Conservation (phyloP, 2,329 filamentous ascomycete species). For the Ophiostoma sp. region DNA sequence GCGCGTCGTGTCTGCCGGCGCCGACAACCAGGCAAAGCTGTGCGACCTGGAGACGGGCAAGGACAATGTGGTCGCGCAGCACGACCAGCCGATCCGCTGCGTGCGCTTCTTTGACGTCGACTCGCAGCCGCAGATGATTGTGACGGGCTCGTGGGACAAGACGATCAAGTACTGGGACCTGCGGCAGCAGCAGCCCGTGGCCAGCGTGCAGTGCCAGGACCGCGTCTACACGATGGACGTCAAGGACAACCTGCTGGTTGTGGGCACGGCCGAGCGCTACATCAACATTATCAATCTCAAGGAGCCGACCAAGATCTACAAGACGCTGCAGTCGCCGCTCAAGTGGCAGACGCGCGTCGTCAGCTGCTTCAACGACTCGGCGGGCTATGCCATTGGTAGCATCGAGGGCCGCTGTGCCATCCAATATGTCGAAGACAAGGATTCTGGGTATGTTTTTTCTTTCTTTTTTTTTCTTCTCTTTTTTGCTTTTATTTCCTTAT, state of each 20-base stretch:
- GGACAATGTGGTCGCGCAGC: constrained; percentile 69
- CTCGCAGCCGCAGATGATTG: constrained; percentile 66
- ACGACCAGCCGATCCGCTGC: constrained; percentile 75
- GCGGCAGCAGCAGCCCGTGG: constrained; percentile 59
- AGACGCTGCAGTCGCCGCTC: constrained; percentile 88
- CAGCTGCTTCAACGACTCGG: constrained; percentile 87
- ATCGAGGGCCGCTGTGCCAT: constrained; percentile 97
- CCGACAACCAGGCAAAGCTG: constrained; percentile 85
- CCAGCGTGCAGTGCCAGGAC: constrained; percentile 63
- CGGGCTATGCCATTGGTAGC: constrained; percentile 89
- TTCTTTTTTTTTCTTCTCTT: neutral
- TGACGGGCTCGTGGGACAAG: constrained; percentile 91
- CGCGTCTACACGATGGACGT: constrained; percentile 90
- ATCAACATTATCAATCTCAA: constrained; percentile 92
- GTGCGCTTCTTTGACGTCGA: constrained; percentile 71
- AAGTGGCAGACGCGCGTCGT: constrained; percentile 98
- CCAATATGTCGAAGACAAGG: constrained; percentile 96
- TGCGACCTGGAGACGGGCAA: constrained; percentile 70
- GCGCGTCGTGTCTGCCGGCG: constrained; percentile 80
- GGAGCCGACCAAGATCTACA: constrained; percentile 87
- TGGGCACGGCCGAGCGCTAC: constrained; percentile 90
- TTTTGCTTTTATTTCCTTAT: neutral
- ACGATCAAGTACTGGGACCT: constrained; percentile 87
- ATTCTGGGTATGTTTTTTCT: constrained; percentile 53
- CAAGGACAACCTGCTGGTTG: constrained; percentile 77